phyloP scores from a whole-genome alignment of 305 asterid species.

The Fraxinus xanthoxyloides region DNA sequence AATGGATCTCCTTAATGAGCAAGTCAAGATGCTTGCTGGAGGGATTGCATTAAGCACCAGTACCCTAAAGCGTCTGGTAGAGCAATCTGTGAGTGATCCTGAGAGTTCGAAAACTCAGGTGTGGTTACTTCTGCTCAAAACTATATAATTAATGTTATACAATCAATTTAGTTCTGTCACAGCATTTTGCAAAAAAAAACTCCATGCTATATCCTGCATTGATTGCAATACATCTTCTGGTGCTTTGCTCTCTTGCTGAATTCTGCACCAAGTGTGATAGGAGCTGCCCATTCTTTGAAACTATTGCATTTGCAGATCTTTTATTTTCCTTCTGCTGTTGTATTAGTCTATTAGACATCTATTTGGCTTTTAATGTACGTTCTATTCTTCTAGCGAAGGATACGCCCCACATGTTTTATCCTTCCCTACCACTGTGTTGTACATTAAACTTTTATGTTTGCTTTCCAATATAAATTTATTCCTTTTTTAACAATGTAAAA shows the following conservation, averaged over 20 bases:
- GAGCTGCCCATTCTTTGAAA: neutral
- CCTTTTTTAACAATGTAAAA: neutral
- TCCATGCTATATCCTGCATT: neutral
- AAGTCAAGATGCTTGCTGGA: slow-evolving; percentile 98
- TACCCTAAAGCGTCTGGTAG: slow-evolving; percentile 82
- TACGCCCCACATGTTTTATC: neutral
- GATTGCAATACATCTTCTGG: neutral
- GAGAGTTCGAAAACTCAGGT: slow-evolving; percentile 80
- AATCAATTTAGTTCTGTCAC: neutral
- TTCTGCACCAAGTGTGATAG: neutral
- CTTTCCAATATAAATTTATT: neutral
- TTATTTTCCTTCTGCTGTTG: neutral
- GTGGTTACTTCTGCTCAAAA: slow-evolving; percentile 13
- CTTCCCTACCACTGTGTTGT: neutral
- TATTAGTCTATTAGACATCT: neutral
- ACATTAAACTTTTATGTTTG: neutral
- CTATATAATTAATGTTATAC: neutral
- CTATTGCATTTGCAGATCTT: neutral
- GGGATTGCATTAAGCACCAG: slow-evolving; percentile 96
- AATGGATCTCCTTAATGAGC: slow-evolving; percentile 90
- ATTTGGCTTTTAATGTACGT: neutral
- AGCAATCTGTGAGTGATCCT: slow-evolving; percentile 81
- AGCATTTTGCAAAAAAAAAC: neutral
- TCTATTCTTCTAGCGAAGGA: neutral
- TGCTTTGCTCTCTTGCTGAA: neutral